Evolutionary conservation across 768 basidiomycete genomes (phyloP), one percentile per base, ranked within the genome.

Genomic region (Agaricus blazei): DNA sequence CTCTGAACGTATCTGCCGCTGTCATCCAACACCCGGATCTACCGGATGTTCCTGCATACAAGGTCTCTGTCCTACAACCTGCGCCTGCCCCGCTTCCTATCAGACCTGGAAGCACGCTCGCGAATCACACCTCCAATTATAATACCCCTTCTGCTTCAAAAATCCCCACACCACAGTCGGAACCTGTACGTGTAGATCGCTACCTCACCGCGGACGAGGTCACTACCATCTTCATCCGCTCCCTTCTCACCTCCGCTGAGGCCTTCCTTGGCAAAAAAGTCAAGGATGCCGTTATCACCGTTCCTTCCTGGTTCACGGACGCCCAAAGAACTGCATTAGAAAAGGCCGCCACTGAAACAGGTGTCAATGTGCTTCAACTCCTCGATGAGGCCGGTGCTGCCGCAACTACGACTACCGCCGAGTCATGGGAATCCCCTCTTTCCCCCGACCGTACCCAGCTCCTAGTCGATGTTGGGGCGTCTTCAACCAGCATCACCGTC

Each of bases 371-470:
- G 15, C 70, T 95, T 8, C 93, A 97, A 67, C 78, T 98, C 8
- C 70, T 98, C 4, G 91, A 96, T 50, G 93, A 98, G 60, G 81
- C 87, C 0, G 93, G 84, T 28, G 93, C 94, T 2, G 88, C 84
- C 0, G 78, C 82, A 1, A 77, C 80, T 1, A 77, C 78, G 8
- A 82, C 84, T 1, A 80, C 83, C 29, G 71, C 78, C 0, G 69
- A 70, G 4, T 57, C 73, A 2, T 75, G 75, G 74, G 69, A 69
- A 8, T 61, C 58, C 19, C 65, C 72, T 1, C 70, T 82, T 15
- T 65, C 66, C 37, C 64, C 68, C 0, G 92, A 95, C 68, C 82
- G 90, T 54, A 93, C 84, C 0, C 83, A 90, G 54, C 81, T 95
- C 51, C 67, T 93, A 48, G 81, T 95, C 53, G 92, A 94, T 67